Base-by-base conservation (phyloP, 2,329 filamentous ascomycete species). In the Chrysoporthe deuterocubensis region DNA sequence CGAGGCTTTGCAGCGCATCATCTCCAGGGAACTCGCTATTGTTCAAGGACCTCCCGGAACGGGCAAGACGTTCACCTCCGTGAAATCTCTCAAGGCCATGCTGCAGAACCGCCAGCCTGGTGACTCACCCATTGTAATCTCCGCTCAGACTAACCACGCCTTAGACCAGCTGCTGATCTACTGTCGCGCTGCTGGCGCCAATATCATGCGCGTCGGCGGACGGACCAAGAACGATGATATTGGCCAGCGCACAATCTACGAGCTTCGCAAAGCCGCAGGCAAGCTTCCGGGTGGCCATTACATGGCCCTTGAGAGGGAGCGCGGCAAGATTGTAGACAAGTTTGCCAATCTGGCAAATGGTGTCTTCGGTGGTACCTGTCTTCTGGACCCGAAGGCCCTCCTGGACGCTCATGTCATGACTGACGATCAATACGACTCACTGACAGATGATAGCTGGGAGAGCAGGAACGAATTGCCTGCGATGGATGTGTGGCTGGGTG, bases 71-170 rank as follows among this genome's bases (percentile, higher is more conserved):
- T 91, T 91, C 71, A 91, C 94, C 0, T 96, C 93, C 0, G 87
- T 95, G 2, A 81, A 89, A 37, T 90, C 91, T 0, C 77, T 97
- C 11, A 87, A 86, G 59, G 82, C 90, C 1, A 80, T 94, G 64
- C 80, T 93, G 0, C 78, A 83, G 1, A 92, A 91, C 64, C 83
- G 87, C 73, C 75, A 76, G 2, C 73, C 75, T 1, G 81, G 78
- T 0, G 87, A 90, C 67, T 85, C 89, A 9, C 92, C 92, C 0
- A 89, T 97, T 42, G 84, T 97, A 26, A 83, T 97, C 3, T 87
- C 93, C 0, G 93, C 93, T 8, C 93, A 97, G 73, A 97, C 94
- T 0, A 97, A 97, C 68, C 93, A 97, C 77, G 94, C 94, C 0
- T 81, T 97, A 0, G 94, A 97, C 72, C 94, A 97, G 75, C 82